Base-by-base conservation (phyloP, 108 stramenopile species). In the Cyclotella choctawhatcheeana region DNA sequence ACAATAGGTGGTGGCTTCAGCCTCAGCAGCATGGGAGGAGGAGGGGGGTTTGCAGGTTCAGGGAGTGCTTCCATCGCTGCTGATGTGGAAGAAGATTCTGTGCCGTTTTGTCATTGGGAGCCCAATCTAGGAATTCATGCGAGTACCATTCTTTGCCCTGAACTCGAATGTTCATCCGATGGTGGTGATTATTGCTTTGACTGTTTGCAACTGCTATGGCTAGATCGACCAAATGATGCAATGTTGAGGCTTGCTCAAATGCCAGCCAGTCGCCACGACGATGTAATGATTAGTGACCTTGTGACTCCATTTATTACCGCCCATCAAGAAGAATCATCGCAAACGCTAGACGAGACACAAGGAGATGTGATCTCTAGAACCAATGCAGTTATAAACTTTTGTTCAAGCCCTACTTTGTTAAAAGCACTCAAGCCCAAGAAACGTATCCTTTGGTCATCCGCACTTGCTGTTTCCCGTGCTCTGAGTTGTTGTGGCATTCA, bases 1-100 rank as follows among this genome's bases (percentile, higher is more conserved):
- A 73, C 48, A 21, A 73, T 85, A 54, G 72, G 81, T 8, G 69
- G 70, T 30, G 65, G 70, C 33, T 76, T 84, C 34, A 67, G 71
- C 12, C 79, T 87, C 29, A 83, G 82, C 35, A 87, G 82, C 14
- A 66, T 90, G 61, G 93, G 90, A 53, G 90, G 89, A 33, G 93
- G 90, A 12, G 93, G 89, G 20, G 93, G 90, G 3, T 93, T 89
- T 74, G 89, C 83, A 22, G 73, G 78, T 18, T 62, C 83, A 31
- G 58, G 63, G 7, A 31, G 37, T 53, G 48, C 32, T 55, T 55
- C 17, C 30, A 14, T 35, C 55, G n/a, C n/a, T n/a, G n/a, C n/a
- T 13, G 69, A 72, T 45, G 60, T n/a, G 12, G 50, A 71, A 44
- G 70, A 74, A 29, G 81, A 84, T 43, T 73, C 70, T 17, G 64